phyloP scores from a whole-genome alignment of 768 basidiomycete species.

The Serpula lacrymans region DNA sequence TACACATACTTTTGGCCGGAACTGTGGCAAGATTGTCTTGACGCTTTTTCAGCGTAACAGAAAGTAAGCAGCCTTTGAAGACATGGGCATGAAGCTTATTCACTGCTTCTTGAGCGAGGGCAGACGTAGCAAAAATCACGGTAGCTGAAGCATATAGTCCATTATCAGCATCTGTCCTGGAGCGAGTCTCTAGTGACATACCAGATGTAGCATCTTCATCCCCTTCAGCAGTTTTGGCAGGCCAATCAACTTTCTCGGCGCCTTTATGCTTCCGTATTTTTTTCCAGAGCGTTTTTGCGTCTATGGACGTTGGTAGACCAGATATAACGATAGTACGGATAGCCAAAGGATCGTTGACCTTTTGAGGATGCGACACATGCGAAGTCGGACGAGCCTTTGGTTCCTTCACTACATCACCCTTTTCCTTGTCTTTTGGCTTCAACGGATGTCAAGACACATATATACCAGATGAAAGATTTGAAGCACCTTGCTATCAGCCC shows the following conservation, averaged over 20 bases:
- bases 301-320: conserved; percentile 62
- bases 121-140: conserved; percentile 67
- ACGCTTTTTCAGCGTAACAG: conserved; percentile 83
- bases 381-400: conserved; percentile 36
- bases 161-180: background rate
- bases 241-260: conserved; percentile 76
- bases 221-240: conserved; percentile 41
- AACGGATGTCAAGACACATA: conserved; percentile 3
- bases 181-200: too few species aligned
- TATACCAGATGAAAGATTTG: background rate
- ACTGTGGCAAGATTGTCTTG: conserved; percentile 63
- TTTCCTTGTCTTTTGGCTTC: conserved; percentile 45
- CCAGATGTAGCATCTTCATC: conserved; percentile 52
- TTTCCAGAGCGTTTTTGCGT: conserved; percentile 75
- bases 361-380: conserved; percentile 28
- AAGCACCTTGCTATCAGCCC: conserved; percentile 77
- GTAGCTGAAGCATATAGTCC: conserved; percentile 41
- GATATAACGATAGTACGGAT: conserved; percentile 77
- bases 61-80: conserved; percentile 86
- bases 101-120: conserved; percentile 66
- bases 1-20: conserved; percentile 21
- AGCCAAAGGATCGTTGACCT: conserved; percentile 68
- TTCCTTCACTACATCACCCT: conserved; percentile 28
- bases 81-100: conserved; percentile 87
- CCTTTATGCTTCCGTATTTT: conserved; percentile 78